Base-by-base conservation (phyloP, 2,329 filamentous ascomycete genomes). In the Cadophora sp. region DNA sequence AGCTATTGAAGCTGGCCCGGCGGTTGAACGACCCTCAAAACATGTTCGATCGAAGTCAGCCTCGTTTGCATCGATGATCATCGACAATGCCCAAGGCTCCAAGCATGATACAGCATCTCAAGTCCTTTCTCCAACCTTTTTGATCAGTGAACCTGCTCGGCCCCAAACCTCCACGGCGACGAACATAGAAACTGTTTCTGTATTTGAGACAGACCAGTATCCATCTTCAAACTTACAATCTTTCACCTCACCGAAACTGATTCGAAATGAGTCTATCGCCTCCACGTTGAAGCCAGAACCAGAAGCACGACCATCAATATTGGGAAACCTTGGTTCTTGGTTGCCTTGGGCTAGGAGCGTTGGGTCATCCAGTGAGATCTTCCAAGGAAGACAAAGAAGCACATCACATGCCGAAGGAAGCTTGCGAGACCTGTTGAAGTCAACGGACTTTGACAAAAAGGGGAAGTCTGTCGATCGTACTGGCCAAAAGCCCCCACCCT, bases 81-180 rank as follows among this genome's bases (percentile, higher is more conserved):
- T 79, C 73, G 71, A 78, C 75, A 82, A 75, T 65, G 79, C 77
- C 45, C 78, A 79, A 64, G 65, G 67, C 22, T 71, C 68, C 22
- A 74, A 72, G 43, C 75, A 80, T 53, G 76, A 75, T 59, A 70
- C 76, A n/a, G 63, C 72, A 4, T 75, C 77, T 7, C 79, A 78
- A 1, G 76, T 78, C 18, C 73, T 72, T 3, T 79, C 81, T 1
- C 76, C 80, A 6, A 77, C 79, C 1, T 80, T 80, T 20, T 79
- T 89, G 13, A 77, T 87, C 7, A 83, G 87, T 71, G 82, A 85
- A 62, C 87, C 84, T 4, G 85, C 86, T n/a, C 75, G 82, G 20
- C 86, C 87, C 1, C 84, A 86, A 70, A 87, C 85, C 1, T 88
- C 85, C 0, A 83, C 78, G 6, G 75, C 76, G 2, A 71, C 75